Percentiles rank a stretch among this genome's conserved stretches.
Conservation (phyloP, 148 eudicot species). For the Agrostemma githago region DNA sequence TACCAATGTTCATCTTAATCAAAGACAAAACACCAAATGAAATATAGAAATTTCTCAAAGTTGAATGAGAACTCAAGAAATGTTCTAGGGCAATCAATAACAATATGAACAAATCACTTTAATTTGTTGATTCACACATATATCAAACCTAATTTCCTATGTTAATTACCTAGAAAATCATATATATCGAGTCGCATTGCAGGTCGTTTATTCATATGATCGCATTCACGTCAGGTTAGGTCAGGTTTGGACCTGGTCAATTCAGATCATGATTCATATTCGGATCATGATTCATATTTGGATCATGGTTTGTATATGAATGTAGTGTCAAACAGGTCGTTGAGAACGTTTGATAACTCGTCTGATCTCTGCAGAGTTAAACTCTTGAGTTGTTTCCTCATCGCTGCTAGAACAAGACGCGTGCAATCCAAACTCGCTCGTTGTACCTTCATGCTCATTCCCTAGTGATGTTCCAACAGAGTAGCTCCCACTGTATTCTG, state of each 20-base stretch:
- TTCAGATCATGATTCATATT: not conserved
- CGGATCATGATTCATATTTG: too few species aligned
- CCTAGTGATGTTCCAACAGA: constrained; percentile 8
- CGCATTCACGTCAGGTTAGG: not conserved
- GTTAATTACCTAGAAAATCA: not conserved
- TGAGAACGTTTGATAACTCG: constrained; percentile 15
- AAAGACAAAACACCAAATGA: not conserved
- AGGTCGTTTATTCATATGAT: too few species aligned
- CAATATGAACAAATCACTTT: not conserved
- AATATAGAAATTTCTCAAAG: not conserved
- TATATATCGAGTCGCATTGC: too few species aligned
- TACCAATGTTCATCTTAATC: not conserved
- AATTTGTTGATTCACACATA: not conserved
- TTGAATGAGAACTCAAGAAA: not conserved
- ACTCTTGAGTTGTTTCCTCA: constrained; percentile 47
- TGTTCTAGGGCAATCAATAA: not conserved
- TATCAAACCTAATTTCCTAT: not conserved
- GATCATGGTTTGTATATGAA: not conserved
- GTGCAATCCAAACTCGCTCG: constrained; percentile 61
- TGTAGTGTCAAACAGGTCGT: constrained; percentile 3
- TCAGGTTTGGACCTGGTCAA: not conserved
- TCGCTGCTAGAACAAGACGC: constrained; percentile 58
- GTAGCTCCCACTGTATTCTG: constrained; percentile 40
- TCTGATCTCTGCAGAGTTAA: constrained; percentile 37
- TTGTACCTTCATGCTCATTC: constrained; percentile 41